Conservation (phyloP, 495 filamentous ascomycete genomes). For the Aspergillus nanangensis region DNA sequence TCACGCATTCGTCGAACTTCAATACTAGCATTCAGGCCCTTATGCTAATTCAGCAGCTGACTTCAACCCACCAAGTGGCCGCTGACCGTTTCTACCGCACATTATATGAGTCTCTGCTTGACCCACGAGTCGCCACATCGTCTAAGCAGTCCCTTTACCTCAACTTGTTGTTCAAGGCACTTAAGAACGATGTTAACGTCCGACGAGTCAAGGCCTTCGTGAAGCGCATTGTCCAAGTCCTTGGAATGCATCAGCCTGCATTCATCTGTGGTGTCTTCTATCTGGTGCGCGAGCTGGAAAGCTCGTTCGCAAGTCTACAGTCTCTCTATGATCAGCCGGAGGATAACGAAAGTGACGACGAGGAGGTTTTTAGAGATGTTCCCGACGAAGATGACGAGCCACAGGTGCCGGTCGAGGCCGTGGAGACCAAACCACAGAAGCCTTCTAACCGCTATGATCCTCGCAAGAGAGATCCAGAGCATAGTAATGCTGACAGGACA, state of each 20-base stretch:
- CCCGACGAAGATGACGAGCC: conserved; percentile 49
- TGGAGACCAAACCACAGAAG: conserved; percentile 23
- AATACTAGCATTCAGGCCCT: conserved; percentile 96
- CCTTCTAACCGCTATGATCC: conserved; percentile 62
- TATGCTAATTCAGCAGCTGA: conserved; percentile 92
- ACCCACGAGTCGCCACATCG: conserved; percentile 79
- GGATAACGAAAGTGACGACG: conserved; percentile 58
- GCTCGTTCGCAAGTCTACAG: conserved; percentile 67
- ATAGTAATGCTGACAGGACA: conserved; percentile 82
- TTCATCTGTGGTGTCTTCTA: conserved; percentile 90
- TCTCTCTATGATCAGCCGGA: conserved; percentile 71
- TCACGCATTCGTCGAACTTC: conserved; percentile 97
- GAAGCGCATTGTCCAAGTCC: conserved; percentile 85
- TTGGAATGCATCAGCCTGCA: conserved; percentile 80
- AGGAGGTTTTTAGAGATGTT: conserved; percentile 70
- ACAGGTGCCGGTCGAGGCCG: conserved; percentile 15
- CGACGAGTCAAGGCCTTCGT: conserved; percentile 92
- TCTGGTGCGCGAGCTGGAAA: conserved; percentile 75
- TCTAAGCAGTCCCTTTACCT: conserved; percentile 95
- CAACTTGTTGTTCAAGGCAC: conserved; percentile 80
- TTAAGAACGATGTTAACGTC: conserved; percentile 82
- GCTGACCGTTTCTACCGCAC: conserved; percentile 92
- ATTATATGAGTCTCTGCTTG: conserved; percentile 89
- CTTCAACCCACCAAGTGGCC: conserved; percentile 67
- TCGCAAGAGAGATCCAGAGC: conserved; percentile 83